Base-by-base conservation (phyloP, 495 filamentous ascomycete species). In the Lophiotrema nucula region DNA sequence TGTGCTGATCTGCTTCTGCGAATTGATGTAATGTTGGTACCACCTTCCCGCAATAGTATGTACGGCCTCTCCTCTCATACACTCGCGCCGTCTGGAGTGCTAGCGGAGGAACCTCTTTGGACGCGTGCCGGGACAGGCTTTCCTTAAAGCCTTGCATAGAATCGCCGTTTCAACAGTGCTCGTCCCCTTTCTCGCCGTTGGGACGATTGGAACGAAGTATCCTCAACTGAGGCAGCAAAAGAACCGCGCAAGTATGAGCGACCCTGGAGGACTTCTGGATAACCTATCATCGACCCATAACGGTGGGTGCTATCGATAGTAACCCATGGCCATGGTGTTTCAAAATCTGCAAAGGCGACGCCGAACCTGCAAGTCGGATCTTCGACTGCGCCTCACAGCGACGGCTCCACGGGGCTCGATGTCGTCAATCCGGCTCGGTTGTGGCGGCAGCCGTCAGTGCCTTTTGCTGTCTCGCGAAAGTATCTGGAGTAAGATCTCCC, bases 291-390 rank as follows among this genome's bases (percentile, higher is more conserved):
- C 59, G 48, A 50, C 60, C 65, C 60, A 67, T 59, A 58, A 3
- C 47, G 47, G 42, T 43, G 60, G n/a, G 60, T 61, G 48, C 44
- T 67, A 67, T 67, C 65, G 65, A 67, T 67, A 64, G 57, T 60
- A 39, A 54, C 49, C 58, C 59, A 50, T 46, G 38, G 47, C 55
- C 24, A 33, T 46, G n/a, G 16, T 46, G 55, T 64, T 64, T 64
- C 55, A 64, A 37, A 46, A 35, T 38, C 53, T 64, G 60, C 61
- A 64, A 6, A 55, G 49, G 49, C 43, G 49, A 58, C 50, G 16
- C 55, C 56, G 55, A 57, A 41, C 54, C 60, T 64, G 47, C 15
- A 42, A 46, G 37, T 6, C 54, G 53, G 60, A 47, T 45, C 28
- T 26, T 19, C 25, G 55, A 56, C 61, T 64, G 61, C 61, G 61